Evolutionary conservation across 2,329 filamentous ascomycete genomes (phyloP).

Genomic region (Diaporthe australafricana): DNA sequence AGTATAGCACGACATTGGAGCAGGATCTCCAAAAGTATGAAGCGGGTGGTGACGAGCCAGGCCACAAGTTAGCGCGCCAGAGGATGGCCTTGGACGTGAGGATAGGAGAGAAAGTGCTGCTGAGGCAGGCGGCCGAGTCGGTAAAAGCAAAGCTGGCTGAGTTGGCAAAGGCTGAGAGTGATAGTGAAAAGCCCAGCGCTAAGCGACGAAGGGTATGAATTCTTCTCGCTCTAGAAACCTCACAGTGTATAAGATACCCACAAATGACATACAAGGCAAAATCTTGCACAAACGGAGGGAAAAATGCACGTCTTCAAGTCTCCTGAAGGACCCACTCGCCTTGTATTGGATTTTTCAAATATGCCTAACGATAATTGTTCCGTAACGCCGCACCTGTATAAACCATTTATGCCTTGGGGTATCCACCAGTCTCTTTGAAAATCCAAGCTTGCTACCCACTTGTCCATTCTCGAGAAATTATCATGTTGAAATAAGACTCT

Average conservation of each 20-base stretch:
- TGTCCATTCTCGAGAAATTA: neutral
- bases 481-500: neutral
- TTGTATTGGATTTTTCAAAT: neutral
- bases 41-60: conserved; percentile 14
- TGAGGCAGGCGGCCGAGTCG: conserved; percentile 45
- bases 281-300: neutral
- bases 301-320: neutral
- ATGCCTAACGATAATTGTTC: neutral
- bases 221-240: neutral
- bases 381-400: conserved; percentile 21
- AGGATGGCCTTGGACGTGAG: conserved; percentile 49
- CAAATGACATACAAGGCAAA: neutral
- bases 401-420: conserved; percentile 28
- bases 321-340: neutral
- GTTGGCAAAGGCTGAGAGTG: conserved; percentile 33
- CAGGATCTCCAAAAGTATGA: conserved; percentile 41
- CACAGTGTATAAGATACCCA: conserved; percentile 34
- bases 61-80: conserved; percentile 30
- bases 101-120: conserved; percentile 50
- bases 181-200: conserved; percentile 40
- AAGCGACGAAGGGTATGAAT: conserved; percentile 42
- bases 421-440: conserved; percentile 23
- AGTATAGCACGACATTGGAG: conserved; percentile 47
- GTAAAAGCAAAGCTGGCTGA: conserved; percentile 39
- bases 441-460: neutral